A percentile compares a stretch with the other conserved stretches of the same genome.
These are phyloP conservation scores for Bacidia rubella DNA, from an alignment of 495 filamentous ascomycete species.

Conservation along the genomic window DNA sequence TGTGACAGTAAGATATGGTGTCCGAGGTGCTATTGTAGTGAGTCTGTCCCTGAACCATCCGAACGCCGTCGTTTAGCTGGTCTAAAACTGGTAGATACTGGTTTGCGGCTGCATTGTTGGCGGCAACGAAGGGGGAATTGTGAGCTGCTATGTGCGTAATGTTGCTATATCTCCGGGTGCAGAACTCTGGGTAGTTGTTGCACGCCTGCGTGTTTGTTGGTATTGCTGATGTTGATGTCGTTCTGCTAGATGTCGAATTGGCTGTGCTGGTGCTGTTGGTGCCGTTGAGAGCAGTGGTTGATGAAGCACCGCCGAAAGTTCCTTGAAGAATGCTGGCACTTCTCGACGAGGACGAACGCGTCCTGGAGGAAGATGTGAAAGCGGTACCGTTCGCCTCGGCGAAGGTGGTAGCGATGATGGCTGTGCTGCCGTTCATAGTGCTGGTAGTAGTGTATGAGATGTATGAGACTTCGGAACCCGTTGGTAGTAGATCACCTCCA, in stretches of 20 bases:
- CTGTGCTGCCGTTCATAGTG: slow-evolving; percentile 9
- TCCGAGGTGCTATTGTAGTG: slow-evolving; percentile 45
- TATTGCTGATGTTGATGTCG: slow-evolving; percentile 26
- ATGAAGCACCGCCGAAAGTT: slow-evolving; percentile 12
- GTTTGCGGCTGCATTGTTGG: slow-evolving; percentile 63
- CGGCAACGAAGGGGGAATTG: slow-evolving; percentile 67
- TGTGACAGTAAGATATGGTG: slow-evolving; percentile 56
- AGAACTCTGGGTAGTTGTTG: slow-evolving; percentile 80
- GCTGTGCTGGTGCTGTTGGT: slow-evolving; percentile 24
- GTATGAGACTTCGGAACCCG: slow-evolving; percentile 14
- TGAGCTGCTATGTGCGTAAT: slow-evolving; percentile 78
- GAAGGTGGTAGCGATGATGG: slow-evolving; percentile 7
- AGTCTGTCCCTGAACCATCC: slow-evolving; percentile 80
- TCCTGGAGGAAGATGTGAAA: slow-evolving; percentile 9
- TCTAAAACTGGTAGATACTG: slow-evolving; percentile 53
- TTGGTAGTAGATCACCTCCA: slow-evolving; percentile 15
- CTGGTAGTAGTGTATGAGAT: slow-evolving; percentile 12
- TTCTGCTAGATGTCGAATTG: slow-evolving; percentile 36
- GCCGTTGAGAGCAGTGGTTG: slow-evolving; percentile 10
- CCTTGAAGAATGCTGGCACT: slow-evolving; percentile 30
- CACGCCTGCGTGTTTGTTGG: slow-evolving; percentile 59
- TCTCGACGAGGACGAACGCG: slow-evolving; percentile 22
- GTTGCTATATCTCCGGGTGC: slow-evolving; percentile 69
- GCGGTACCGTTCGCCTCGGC: slow-evolving; percentile 24
- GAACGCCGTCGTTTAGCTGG: slow-evolving; percentile 78